Base-by-base conservation (phyloP, 306 rosid genomes). In the Hippophae gyantsensis region DNA sequence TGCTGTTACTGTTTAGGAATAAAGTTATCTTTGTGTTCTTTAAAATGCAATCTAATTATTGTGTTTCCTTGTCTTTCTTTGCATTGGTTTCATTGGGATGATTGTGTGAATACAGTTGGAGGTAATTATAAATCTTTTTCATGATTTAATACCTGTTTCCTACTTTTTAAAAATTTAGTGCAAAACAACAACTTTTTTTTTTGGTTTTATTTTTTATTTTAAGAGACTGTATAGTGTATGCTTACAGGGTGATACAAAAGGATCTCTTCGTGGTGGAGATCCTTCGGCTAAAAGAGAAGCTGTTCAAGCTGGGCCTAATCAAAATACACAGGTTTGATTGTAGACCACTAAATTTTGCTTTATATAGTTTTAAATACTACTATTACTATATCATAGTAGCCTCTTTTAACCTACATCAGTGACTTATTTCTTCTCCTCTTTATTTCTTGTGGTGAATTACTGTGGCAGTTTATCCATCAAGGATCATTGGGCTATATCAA, bases 211-310 rank as follows among this genome's bases (percentile, higher is more conserved):
- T 18, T 18, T 18, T 1, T 32, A 2, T 60, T 8, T 48, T 62
- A 57, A 60, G 5, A 13, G 61, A 68, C 72, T 63, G 46, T 70
- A 56, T 72, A 72, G 70, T 63, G 46, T 70, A 56, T 72, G 69
- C 75, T 72, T 56, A 14, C 75, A 89, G 97, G 95, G 95, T 64
- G 97, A 89, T 67, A 79, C 87, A 48, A 89, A 86, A 75, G 97
- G 95, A 53, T 65, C 93, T 76, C 76, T 78, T 13, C 84, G 97
- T 76, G 77, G 83, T 65, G 84, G 90, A 60, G 95, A 86, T 64
- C 81, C 38, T 38, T 82, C 97, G 70, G 72, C 56, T 51, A 86
- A 82, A 74, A 76, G 86, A 67, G 90, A 82, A 60, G 78, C 74
- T 42, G 83, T 76, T 57, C 81, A 77, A 50, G 69, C 74, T 57